Base-by-base conservation (phyloP, 2,329 filamentous ascomycete genomes). In the Eutypa lata region DNA sequence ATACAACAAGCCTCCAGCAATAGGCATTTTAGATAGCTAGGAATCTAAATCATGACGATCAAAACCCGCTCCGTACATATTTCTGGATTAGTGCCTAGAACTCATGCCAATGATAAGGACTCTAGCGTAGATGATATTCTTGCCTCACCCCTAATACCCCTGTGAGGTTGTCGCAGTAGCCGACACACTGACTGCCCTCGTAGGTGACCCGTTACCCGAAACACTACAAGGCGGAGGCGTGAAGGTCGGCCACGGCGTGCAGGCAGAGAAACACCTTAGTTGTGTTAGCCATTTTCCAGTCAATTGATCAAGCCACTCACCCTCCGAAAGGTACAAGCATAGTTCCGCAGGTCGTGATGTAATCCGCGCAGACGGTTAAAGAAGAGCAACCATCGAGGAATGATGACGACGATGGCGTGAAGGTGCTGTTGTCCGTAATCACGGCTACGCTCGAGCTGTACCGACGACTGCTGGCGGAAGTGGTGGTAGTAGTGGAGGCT, bases 271-370 rank as follows among this genome's bases (percentile, higher is more conserved):
- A 19, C 49, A 51, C 5, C 49, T 51, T 22, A 16, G 7, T 8
- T 28, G n/a, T 6, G 14, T 22, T 14, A 35, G 46, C 2, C 26
- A 48, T 6, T 47, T 14, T 7, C 13, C 14, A 4, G 11, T 37
- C 11, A 24, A 16, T 4, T 35, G 26, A 48, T 13, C 18, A 21
- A 33, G 3, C 13, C 22, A 54, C 57, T 51, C 45, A 62, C 58
- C 60, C 60, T 43, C 60, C 60, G 38, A 53, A 62, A 4, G 56
- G 58, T 28, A 61, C 26, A 21, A 52, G 47, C 16, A 59, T 57
- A 1, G 64, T 65, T 7, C 62, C 64, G 45, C 64, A 67, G 2
- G 52, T 55, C 57, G 53, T 56, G 16, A 62, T 16, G 22, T 53
- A 49, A 21, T 65, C 63, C 22, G 59, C 57, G 28, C 64, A 67